phyloP scores from a whole-genome alignment of 352 stramenopile species.

The Pythium aquatile region DNA sequence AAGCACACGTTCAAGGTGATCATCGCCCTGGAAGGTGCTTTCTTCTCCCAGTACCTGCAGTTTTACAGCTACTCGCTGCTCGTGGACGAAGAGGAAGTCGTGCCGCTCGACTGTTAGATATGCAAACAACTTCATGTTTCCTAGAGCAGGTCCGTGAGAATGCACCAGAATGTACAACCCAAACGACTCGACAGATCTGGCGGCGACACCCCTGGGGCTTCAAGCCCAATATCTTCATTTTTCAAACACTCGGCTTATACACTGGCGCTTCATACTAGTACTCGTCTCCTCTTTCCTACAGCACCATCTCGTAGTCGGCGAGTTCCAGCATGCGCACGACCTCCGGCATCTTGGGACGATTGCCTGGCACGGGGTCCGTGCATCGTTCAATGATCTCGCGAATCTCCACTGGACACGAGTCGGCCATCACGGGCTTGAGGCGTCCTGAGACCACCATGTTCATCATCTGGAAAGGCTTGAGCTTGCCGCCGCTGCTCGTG shows the following conservation, averaged over 20 bases:
- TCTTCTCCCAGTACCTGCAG: constrained; percentile 84
- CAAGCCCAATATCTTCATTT: constrained; percentile 6
- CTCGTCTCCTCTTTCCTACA: constrained; percentile 4
- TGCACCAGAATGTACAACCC: background rate
- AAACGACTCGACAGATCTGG: background rate
- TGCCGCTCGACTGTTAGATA: constrained; percentile 36
- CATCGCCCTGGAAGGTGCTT: constrained; percentile 74
- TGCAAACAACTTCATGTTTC: background rate
- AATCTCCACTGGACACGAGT: constrained; percentile 22
- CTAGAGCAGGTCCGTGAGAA: constrained; percentile 2
- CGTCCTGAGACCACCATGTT: constrained; percentile 32
- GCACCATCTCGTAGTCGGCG: constrained; percentile 17
- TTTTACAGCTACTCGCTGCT: constrained; percentile 83
- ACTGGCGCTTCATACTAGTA: background rate
- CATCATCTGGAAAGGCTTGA: constrained; percentile 34
- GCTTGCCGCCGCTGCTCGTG: constrained; percentile 24
- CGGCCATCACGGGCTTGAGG: constrained; percentile 17
- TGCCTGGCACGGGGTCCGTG: constrained; percentile 15
- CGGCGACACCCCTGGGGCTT: background rate
- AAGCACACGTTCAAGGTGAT: constrained; percentile 73
- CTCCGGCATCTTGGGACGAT: constrained; percentile 26
- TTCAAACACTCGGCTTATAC: background rate
- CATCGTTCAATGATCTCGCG: constrained; percentile 22
- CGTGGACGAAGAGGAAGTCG: constrained; percentile 74
- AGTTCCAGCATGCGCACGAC: constrained; percentile 27